phyloP scores from a whole-genome alignment of 805 yeast genomes.

The Schizosaccharomyces japonicus region DNA sequence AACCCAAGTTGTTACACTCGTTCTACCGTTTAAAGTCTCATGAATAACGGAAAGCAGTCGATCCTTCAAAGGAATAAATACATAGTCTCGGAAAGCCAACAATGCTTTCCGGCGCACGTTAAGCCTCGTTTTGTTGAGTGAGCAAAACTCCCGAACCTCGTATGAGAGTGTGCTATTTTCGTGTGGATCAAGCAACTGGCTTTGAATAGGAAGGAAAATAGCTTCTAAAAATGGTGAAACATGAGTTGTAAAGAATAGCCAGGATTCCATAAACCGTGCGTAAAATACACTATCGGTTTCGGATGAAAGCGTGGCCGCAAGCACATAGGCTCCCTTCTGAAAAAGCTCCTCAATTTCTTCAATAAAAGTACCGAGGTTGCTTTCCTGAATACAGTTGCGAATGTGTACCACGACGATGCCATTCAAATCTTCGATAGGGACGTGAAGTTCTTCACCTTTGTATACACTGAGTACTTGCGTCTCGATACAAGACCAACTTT shows the following conservation, averaged over 20 bases:
- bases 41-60: neutral
- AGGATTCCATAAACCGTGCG: neutral
- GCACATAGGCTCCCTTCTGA: neutral
- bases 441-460: neutral
- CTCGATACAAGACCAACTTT: neutral
- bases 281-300: neutral
- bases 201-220: neutral
- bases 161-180: neutral
- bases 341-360: neutral
- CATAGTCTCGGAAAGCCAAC: neutral
- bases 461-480: neutral
- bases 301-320: neutral
- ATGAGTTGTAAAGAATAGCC: neutral
- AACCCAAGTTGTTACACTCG: no score
- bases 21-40: no score
- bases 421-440: neutral
- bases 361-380: neutral
- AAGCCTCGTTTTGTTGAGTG: neutral
- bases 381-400: neutral
- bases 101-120: neutral
- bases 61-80: neutral
- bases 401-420: neutral
- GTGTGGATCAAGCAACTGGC: neutral
- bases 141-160: neutral
- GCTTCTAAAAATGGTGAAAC: neutral